Conservation (phyloP, 305 asterid genomes). For the Fraxinus velutina region DNA sequence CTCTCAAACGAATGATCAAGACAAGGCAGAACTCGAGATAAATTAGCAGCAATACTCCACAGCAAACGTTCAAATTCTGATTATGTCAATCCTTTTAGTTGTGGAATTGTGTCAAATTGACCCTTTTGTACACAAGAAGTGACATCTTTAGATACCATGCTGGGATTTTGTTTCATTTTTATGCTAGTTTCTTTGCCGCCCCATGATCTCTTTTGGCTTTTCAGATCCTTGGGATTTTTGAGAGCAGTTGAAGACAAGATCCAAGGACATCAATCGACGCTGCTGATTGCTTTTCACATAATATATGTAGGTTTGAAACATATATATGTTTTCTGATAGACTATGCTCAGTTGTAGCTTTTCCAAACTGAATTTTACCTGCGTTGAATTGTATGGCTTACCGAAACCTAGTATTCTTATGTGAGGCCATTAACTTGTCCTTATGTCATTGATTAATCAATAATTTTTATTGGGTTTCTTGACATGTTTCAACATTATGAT, state of each 20-base stretch:
- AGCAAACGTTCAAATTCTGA: slow-evolving; percentile 21
- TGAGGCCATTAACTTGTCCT: slow-evolving; percentile 5
- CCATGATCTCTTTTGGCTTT: slow-evolving; percentile 15
- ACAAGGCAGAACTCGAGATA: slow-evolving; percentile 78
- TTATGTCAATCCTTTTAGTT: slow-evolving; percentile 30
- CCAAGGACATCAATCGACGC: slow-evolving; percentile 1
- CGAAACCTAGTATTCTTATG: background rate
- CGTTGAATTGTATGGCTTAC: background rate
- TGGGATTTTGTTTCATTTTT: slow-evolving; percentile 27
- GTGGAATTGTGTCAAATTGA: slow-evolving; percentile 30
- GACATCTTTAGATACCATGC: slow-evolving; percentile 29
- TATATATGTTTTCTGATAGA: background rate
- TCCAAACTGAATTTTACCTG: background rate
- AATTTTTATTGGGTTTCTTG: background rate
- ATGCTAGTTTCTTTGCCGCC: slow-evolving; percentile 16
- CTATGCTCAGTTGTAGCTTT: background rate
- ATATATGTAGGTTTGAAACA: slow-evolving; percentile 4
- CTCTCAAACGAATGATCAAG: slow-evolving; percentile 94
- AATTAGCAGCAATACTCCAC: slow-evolving; percentile 17
- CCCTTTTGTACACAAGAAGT: slow-evolving; percentile 35
- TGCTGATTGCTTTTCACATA: slow-evolving; percentile 5
- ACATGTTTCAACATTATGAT: background rate
- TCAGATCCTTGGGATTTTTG: slow-evolving; percentile 25
- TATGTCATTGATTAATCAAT: slow-evolving; percentile 11
- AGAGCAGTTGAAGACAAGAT: slow-evolving; percentile 21